phyloP scores from a whole-genome alignment of 768 basidiomycete species.

The Cubamyces sp. region DNA sequence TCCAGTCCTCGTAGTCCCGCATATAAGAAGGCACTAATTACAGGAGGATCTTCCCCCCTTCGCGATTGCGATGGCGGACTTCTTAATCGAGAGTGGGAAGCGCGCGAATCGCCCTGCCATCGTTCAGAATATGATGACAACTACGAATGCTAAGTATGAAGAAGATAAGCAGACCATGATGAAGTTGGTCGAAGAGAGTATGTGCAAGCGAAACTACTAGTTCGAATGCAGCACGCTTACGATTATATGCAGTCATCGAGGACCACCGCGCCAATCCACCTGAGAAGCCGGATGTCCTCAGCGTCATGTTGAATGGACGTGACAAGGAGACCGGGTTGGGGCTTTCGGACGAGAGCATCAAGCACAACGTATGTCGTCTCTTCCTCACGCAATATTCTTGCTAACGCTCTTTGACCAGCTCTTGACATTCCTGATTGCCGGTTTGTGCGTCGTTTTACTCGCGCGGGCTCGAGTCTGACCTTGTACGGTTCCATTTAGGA shows the following conservation, averaged over 20 bases:
- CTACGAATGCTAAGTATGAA: conserved; percentile 44
- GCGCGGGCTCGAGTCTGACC: background rate
- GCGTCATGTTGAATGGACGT: conserved; percentile 48
- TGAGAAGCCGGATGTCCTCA: conserved; percentile 47
- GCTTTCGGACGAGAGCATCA: conserved; percentile 46
- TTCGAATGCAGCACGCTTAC: background rate
- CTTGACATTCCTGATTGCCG: conserved; percentile 56
- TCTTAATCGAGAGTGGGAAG: conserved; percentile 42
- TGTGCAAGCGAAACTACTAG: conserved; percentile 1
- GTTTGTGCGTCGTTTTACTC: conserved; percentile 23
- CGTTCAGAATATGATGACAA: conserved; percentile 41
- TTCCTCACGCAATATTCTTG: background rate
- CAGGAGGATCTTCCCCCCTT: conserved; percentile 44
- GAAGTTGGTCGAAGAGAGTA: conserved; percentile 45
- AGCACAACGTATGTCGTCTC: conserved; percentile 40
- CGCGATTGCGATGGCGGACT: conserved; percentile 46
- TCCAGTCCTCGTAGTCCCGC: background rate
- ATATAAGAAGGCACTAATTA: background rate
- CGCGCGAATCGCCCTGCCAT: conserved; percentile 42
- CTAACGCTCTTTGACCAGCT: conserved; percentile 33
- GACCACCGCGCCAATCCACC: conserved; percentile 43
- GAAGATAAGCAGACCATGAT: conserved; percentile 45
- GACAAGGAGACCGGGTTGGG: conserved; percentile 49
- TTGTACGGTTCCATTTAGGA: conserved; percentile 19
- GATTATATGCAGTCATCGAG: conserved; percentile 37